Evolutionary conservation across 73 alveolate species (phyloP), one percentile per base, ranked within the genome.

Genomic region (Paramecium pentaurelia): DNA sequence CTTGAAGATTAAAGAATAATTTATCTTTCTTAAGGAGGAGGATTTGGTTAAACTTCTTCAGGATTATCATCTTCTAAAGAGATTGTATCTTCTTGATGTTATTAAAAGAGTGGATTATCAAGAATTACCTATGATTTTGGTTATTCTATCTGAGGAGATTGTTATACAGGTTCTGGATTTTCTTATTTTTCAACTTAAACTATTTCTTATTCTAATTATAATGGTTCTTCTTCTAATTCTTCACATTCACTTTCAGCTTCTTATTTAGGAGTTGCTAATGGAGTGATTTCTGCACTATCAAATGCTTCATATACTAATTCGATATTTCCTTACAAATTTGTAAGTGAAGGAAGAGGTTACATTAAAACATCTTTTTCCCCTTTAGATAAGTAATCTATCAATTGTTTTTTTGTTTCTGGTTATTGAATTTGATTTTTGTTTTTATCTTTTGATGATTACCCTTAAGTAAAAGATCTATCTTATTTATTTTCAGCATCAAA

Each of bases 281-380:
- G 84, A 3, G 84, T 64, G 25, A 64, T 64, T 28, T 64, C 84
- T 12, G 84, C 84, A 64, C 84, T 64, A 27, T 64, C 84, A 64
- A 64, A 64, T 32, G 84, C 84, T 12, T 64, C 45, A 16, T 64
- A 64, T 2, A 64, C 84, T 0, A 16, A 34, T 6, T 28, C 84
- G 1, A 9, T 27, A 32, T 64, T 32, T 11, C 12, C 47, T 32
- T 11, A 32, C 4, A 32, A 7, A 28, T 64, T 64, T 3, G 30
- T n/a, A 28, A 36, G 84, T 8, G 84, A 64, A 34, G 84, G 84
- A 0, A 64, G 12, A 28, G 84, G 84, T 12, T 64, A n/a, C 6
- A 34, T 11, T 14, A 64, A 9, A 11, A 64, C 84, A 11, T 28
- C 84, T 7, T 64, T 14, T 8, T 64, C 84, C 4, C 47, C 28